Evolutionary conservation across 2,329 filamentous ascomycete genomes (phyloP).

Genomic region (Cladosporium cucumerinum): DNA sequence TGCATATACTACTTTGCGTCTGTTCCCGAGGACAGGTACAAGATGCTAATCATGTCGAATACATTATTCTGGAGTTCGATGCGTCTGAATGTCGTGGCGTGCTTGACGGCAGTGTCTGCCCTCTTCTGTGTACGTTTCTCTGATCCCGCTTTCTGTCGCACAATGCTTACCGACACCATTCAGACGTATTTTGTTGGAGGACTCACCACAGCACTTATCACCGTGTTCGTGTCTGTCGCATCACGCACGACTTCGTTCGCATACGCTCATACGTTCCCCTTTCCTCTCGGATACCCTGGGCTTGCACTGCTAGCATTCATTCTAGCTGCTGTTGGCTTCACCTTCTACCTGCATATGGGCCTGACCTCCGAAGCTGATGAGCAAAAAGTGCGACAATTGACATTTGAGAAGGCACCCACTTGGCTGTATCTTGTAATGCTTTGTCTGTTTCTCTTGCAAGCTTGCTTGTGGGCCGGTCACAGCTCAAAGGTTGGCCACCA

Average conservation of each 20-base stretch:
- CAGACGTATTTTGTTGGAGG: constrained; percentile 42
- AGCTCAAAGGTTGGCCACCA: constrained; percentile 44
- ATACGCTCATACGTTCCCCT: constrained; percentile 34
- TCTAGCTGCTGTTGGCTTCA: constrained; percentile 30
- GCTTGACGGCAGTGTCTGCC: constrained; percentile 28
- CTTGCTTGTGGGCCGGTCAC: constrained; percentile 41
- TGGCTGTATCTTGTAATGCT: constrained; percentile 39
- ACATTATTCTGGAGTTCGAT: constrained; percentile 38
- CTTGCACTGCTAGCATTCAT: constrained; percentile 24
- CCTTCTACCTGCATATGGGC: constrained; percentile 29
- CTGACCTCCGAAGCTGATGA: constrained; percentile 16
- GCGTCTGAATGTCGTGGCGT: constrained; percentile 28
- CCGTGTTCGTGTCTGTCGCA: constrained; percentile 37
- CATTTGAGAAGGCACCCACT: constrained; percentile 24
- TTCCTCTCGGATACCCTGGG: constrained; percentile 27
- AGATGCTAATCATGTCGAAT: constrained; percentile 38
- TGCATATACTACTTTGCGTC: constrained; percentile 36
- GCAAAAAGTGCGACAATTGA: neutral
- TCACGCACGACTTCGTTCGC: constrained; percentile 33
- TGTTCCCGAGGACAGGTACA: constrained; percentile 36
- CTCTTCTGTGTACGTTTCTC: constrained; percentile 29
- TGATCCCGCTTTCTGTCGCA: too few species aligned
- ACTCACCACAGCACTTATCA: constrained; percentile 39
- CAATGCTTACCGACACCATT: neutral
- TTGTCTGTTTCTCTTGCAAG: constrained; percentile 42